Evolutionary conservation across 805 yeast species (phyloP), one percentile per base, ranked within the genome.

Genomic region (Clavispora santaluciae): DNA sequence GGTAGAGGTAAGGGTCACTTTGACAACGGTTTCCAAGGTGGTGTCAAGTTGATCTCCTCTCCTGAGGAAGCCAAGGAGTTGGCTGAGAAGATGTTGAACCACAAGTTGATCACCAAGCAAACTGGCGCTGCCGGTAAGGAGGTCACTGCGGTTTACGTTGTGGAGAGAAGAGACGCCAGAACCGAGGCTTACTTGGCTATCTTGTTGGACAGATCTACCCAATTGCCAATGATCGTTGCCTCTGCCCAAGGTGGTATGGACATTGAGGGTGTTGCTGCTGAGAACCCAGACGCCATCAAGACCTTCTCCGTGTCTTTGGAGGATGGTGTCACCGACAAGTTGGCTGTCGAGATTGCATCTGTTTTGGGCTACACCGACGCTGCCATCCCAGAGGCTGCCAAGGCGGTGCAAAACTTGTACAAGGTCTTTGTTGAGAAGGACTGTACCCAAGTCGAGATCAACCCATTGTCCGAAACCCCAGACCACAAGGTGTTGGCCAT

Each of bases 231-330:
- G 71, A 86, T 93, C 60, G 96, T 93, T 50, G 96, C 96, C 38
- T 89, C 97, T 24, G 75, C 95, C 49, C 93, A 93, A 73, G 99
- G 99, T 74, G 99, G 99, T 75, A 90, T 93, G 95, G 96, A 93
- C 73, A 93, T 93, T 60, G 99, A 93, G 76, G 96, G 95, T 65
- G 98, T 93, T 55, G 99, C 99, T 46, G 83, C 82, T 54, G 80
- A 76, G 56, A 83, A 79, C 66, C 99, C 99, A 40, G 79, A 78
- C 43, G 95, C 95, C 54, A 93, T 93, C 73, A 83, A 87, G 72
- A 82, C 91, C 51, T 88, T 81, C 77, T 75, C 84, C 51, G 80
- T 93, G 45, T 82, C 84, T 54, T 75, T 87, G 55, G 76, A 82
- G 44, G 68, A 70, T 41, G 97, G 96, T 61, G 85, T 93, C 60